These are phyloP conservation scores for Aspergillus sp. DNA, from an alignment of 2,329 filamentous ascomycete genomes.

Conservation along the genomic window DNA sequence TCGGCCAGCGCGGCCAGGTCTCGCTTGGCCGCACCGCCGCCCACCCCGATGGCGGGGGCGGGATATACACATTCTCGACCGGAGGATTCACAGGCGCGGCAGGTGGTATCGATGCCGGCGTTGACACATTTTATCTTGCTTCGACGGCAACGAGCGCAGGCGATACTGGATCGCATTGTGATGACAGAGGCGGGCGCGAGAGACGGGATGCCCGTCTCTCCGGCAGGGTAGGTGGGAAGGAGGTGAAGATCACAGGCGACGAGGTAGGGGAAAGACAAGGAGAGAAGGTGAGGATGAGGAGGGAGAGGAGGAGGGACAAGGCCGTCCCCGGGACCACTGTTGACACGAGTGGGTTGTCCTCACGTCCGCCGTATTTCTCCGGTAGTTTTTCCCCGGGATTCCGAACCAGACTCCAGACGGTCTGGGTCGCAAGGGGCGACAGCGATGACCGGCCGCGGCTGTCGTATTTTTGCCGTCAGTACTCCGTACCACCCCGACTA, in stretches of 20 bases:
- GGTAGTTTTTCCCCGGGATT: conserved; percentile 27
- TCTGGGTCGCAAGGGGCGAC: conserved; percentile 11
- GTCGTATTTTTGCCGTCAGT: conserved; percentile 10
- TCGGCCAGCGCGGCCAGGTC: conserved; percentile 40
- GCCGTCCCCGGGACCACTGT: conserved; percentile 18
- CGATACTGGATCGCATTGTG: conserved; percentile 74
- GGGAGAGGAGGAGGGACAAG: conserved; percentile 14
- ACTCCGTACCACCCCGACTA: not conserved
- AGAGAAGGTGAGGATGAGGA: not conserved
- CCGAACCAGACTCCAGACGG: conserved; percentile 17
- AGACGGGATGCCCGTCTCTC: conserved; percentile 23
- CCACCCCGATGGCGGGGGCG: conserved; percentile 42
- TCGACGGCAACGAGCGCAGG: conserved; percentile 72
- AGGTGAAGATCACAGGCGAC: not conserved
- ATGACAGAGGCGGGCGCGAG: conserved; percentile 13
- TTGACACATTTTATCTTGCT: conserved; percentile 90
- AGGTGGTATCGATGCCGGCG: conserved; percentile 68
- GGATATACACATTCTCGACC: conserved; percentile 75
- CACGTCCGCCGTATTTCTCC: conserved; percentile 25
- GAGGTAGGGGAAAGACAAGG: not conserved
- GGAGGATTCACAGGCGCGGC: conserved; percentile 72
- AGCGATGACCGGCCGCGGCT: conserved; percentile 5
- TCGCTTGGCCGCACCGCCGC: conserved; percentile 37
- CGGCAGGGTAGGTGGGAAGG: not conserved
- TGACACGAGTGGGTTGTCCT: conserved; percentile 16